Evolutionary conservation across 192 early-diverging fungal genomes (phyloP).

Genomic region (Jimgerdemannia flammicorona): DNA sequence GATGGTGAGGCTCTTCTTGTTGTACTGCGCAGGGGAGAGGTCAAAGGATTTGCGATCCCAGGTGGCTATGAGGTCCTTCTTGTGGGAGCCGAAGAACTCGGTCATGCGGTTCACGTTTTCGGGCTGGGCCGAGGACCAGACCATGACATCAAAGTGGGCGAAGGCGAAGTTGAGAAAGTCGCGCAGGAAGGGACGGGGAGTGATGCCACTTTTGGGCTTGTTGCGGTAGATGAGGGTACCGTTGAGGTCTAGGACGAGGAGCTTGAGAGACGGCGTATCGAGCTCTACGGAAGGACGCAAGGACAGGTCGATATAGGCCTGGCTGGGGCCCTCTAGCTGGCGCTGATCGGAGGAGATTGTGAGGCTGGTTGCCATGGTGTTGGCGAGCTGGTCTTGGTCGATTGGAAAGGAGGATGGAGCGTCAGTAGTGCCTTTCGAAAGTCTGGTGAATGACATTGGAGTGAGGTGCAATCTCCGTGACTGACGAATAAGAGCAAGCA

Average conservation of each 20-base stretch:
- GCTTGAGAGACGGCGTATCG: slow-evolving; percentile 2
- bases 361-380: no score
- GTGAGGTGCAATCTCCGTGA: no score
- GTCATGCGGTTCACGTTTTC: slow-evolving; percentile 55
- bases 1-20: slow-evolving; percentile 41
- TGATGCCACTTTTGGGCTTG: background rate
- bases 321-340: no score
- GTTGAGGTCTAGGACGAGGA: slow-evolving; percentile 71
- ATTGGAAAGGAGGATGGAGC: no score
- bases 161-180: slow-evolving; percentile 56
- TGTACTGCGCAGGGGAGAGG: slow-evolving; percentile 32
- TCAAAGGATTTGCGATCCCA: slow-evolving; percentile 56
- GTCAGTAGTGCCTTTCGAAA: no score
- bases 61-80: slow-evolving; percentile 35
- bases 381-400: no score
- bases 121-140: slow-evolving; percentile 69
- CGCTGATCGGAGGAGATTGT: no score
- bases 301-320: no score
- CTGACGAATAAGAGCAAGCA: no score
- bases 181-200: slow-evolving; percentile 41
- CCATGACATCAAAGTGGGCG: slow-evolving; percentile 59
- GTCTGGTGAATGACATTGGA: no score
- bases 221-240: slow-evolving; percentile 58
- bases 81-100: slow-evolving; percentile 31
- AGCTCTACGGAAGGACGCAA: no score